A percentile compares a stretch with the other conserved stretches of the same genome.
These are phyloP conservation scores for Rhodamnia rubescens DNA, from an alignment of 345 rosid species.

Conservation along the genomic window DNA sequence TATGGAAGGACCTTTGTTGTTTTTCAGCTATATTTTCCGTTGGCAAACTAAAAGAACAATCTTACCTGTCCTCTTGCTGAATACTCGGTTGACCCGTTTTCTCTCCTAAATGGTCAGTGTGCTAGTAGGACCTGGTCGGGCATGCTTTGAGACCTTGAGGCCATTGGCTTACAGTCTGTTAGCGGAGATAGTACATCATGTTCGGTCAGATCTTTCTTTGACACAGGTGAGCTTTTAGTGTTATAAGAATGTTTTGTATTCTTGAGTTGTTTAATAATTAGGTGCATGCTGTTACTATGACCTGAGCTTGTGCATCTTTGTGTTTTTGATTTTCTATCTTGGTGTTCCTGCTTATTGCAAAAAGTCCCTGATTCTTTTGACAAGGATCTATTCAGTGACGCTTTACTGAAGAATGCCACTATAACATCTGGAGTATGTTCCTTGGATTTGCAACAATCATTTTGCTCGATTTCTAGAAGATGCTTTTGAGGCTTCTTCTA, in stretches of 20 bases:
- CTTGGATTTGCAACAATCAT: neutral
- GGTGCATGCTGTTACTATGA: neutral
- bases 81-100: neutral
- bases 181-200: constrained; percentile 99
- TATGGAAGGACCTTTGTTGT: neutral
- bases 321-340: neutral
- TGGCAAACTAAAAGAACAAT: neutral
- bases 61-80: neutral
- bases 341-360: neutral
- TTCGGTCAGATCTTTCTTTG: constrained; percentile 78
- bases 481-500: neutral
- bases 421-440: neutral
- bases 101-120: constrained; percentile 36
- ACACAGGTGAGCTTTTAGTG: constrained; percentile 45
- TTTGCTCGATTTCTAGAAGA: neutral
- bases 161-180: constrained; percentile 97
- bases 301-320: neutral
- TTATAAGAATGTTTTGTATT: neutral
- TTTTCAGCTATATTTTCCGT: neutral
- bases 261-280: neutral
- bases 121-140: constrained; percentile 96
- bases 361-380: neutral
- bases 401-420: neutral
- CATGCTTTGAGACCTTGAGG: constrained; percentile 93
- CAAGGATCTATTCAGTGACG: neutral